Evolutionary conservation across 345 rosid genomes (phyloP).

Genomic region (Anacardium occidentale): DNA sequence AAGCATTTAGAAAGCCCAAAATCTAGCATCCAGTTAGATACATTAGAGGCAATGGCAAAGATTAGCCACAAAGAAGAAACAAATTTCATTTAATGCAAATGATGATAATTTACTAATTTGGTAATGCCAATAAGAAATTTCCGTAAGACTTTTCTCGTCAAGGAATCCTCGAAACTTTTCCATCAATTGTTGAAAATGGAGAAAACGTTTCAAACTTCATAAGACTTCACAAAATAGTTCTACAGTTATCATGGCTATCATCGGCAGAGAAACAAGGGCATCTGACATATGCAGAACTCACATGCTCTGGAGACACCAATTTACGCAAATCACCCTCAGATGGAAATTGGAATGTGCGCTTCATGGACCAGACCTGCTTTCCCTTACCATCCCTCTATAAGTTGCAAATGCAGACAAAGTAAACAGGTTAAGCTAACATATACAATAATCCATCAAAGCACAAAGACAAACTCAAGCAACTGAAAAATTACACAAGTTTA

Average conservation of each 20-base stretch:
- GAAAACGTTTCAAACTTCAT: background rate
- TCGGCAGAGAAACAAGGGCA: conserved; percentile 4
- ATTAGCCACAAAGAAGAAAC: background rate
- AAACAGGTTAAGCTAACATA: conserved; percentile 2
- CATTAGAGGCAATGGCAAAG: background rate
- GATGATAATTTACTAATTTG: background rate
- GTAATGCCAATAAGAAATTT: background rate
- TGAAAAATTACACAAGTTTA: background rate
- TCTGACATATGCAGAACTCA: conserved; percentile 38
- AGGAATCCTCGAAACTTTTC: background rate
- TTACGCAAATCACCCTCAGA: conserved; percentile 80
- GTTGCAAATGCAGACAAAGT: conserved; percentile 29
- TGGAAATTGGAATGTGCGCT: conserved; percentile 60
- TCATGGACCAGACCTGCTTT: conserved; percentile 65
- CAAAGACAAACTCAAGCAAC: conserved; percentile 6
- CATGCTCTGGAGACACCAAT: conserved; percentile 84
- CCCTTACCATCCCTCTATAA: conserved; percentile 74
- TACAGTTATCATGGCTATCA: background rate
- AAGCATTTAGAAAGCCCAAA: background rate
- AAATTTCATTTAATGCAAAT: background rate
- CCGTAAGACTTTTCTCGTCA: background rate
- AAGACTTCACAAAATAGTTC: background rate
- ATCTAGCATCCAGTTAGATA: background rate
- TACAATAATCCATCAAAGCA: conserved; percentile 6
- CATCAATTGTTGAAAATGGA: background rate